Conservation (phyloP, 2,329 filamentous ascomycete genomes). For the Teratosphaeria nubilosa region DNA sequence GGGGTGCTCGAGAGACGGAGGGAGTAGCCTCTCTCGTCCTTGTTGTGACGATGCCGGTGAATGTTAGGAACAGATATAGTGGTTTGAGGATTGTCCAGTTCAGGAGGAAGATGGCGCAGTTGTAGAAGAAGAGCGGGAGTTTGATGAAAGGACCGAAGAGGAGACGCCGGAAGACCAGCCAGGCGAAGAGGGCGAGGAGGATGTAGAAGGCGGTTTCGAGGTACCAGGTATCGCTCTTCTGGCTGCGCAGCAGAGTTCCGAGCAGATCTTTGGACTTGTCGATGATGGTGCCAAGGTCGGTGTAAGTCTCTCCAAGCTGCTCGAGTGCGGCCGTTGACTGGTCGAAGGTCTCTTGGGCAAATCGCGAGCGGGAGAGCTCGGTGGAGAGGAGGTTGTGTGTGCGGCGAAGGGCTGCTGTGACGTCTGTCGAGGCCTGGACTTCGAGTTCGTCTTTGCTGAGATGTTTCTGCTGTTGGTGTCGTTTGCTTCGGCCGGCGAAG, state of each 20-base stretch:
- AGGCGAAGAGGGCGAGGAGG: conserved; percentile 63
- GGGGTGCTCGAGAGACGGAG: conserved; percentile 24
- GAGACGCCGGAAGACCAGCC: conserved; percentile 76
- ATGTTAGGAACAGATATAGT: conserved; percentile 42
- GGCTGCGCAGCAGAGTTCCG: conserved; percentile 67
- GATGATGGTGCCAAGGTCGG: conserved; percentile 66
- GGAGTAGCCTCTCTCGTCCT: background rate
- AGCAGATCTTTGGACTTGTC: conserved; percentile 65
- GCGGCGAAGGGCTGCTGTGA: conserved; percentile 71
- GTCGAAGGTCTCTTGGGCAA: conserved; percentile 78
- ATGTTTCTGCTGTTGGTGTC: conserved; percentile 31
- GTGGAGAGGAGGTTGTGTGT: conserved; percentile 79
- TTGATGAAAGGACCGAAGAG: conserved; percentile 83
- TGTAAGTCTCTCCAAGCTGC: conserved; percentile 72
- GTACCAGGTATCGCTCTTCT: conserved; percentile 98
- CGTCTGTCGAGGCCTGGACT: conserved; percentile 66
- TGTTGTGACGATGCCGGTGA: conserved; percentile 37
- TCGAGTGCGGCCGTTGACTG: conserved; percentile 76
- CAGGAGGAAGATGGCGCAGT: conserved; percentile 10
- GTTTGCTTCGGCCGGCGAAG: conserved; percentile 24
- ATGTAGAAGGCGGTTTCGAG: conserved; percentile 82
- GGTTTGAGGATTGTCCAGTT: conserved; percentile 22
- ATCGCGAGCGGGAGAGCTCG: conserved; percentile 77
- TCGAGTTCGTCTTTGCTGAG: conserved; percentile 62
- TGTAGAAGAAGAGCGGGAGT: conserved; percentile 46